Percentiles rank a stretch among this genome's conserved stretches.
These are phyloP conservation scores for Botrytis cinerea DNA, from an alignment of 2,329 filamentous ascomycete species.

Conservation along the genomic window DNA sequence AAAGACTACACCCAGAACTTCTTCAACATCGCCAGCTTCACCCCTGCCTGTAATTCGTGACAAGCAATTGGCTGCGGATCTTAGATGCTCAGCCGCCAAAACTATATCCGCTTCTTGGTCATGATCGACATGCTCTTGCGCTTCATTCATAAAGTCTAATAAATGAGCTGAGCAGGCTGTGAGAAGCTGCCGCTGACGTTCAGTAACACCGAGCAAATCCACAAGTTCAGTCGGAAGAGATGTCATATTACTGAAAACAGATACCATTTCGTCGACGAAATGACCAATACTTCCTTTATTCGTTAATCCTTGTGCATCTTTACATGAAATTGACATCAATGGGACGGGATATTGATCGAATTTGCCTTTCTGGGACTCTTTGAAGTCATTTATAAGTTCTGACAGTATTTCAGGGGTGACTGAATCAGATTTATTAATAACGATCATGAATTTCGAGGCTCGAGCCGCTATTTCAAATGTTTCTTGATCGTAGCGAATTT, in stretches of 20 bases:
- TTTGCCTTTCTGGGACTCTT: constrained; percentile 39
- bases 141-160: constrained; percentile 68
- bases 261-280: constrained; percentile 59
- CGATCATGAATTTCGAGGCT: constrained; percentile 53
- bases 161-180: constrained; percentile 71
- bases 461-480: constrained; percentile 55
- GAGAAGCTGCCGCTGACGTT: constrained; percentile 82
- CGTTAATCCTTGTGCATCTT: constrained; percentile 48
- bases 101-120: constrained; percentile 74
- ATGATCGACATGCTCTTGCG: constrained; percentile 39
- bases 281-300: constrained; percentile 54
- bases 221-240: constrained; percentile 69
- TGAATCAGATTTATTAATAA: constrained; percentile 64
- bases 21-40: constrained; percentile 86
- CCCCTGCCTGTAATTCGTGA: constrained; percentile 85
- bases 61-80: constrained; percentile 77
- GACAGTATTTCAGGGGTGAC: constrained; percentile 44
- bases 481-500: constrained; percentile 57
- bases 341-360: constrained; percentile 41
- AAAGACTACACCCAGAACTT: constrained; percentile 94
- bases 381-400: constrained; percentile 47
- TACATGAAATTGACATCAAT: constrained; percentile 73
- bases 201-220: constrained; percentile 86
- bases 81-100: constrained; percentile 83
- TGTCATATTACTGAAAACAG: constrained; percentile 71